phyloP scores from a whole-genome alignment of 78 protist species.

The Bodo saltans region DNA sequence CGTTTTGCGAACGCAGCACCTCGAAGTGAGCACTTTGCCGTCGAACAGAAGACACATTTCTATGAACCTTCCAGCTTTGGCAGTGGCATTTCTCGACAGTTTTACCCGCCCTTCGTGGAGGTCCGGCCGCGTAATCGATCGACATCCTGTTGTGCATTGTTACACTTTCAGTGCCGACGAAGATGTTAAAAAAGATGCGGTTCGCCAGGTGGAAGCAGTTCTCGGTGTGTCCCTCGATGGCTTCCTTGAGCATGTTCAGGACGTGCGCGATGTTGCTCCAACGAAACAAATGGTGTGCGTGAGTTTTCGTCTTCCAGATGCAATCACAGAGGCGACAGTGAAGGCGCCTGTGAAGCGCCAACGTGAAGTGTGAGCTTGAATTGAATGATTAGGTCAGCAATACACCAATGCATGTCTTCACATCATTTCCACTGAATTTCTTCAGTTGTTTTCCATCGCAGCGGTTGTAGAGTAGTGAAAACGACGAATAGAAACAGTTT shows the following conservation, averaged over 20 bases:
- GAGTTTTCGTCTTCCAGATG: conserved; percentile 57
- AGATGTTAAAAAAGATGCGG: conserved; percentile 13
- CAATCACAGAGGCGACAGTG: too few species aligned
- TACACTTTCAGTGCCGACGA: conserved; percentile 46
- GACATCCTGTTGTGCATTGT: conserved; percentile 53
- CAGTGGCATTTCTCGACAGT: conserved; percentile 70
- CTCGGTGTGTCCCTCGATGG: background rate
- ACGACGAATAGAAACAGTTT: too few species aligned
- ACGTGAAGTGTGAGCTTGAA: too few species aligned
- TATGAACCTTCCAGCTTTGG: conserved; percentile 87
- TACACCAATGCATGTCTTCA: too few species aligned
- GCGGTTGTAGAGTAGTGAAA: too few species aligned
- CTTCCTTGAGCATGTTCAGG: background rate
- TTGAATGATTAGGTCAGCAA: too few species aligned
- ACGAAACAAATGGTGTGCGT: conserved; percentile 76
- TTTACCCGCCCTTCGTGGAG: conserved; percentile 33
- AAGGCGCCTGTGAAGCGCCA: too few species aligned
- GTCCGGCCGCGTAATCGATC: background rate
- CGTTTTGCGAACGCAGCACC: background rate
- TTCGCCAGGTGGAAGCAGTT: background rate
- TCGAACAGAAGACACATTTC: conserved; percentile 40
- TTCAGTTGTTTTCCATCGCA: too few species aligned
- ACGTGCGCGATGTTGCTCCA: conserved; percentile 84
- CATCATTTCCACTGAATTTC: too few species aligned
- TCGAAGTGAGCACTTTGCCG: background rate